Conservation (phyloP, 2,329 filamentous ascomycete genomes). For the Cladophialophora chaetospira region DNA sequence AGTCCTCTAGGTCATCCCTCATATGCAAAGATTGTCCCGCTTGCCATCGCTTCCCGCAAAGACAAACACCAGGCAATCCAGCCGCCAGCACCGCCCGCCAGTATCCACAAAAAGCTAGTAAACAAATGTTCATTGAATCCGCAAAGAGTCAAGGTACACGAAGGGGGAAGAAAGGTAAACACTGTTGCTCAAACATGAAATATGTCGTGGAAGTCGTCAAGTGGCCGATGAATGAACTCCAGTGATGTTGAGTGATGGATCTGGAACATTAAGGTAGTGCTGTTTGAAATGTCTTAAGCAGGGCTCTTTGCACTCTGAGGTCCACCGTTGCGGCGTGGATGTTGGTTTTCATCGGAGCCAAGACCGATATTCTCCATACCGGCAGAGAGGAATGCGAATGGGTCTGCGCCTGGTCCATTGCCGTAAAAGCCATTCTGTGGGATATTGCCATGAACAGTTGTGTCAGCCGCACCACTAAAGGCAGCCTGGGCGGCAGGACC, state of each 20-base stretch:
- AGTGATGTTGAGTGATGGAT: conserved; percentile 16
- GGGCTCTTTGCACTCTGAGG: conserved; percentile 49
- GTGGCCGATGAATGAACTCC: conserved; percentile 21
- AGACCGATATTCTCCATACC: conserved; percentile 63
- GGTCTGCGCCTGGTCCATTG: conserved; percentile 57
- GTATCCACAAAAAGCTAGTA: conserved; percentile 30
- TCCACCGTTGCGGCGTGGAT: conserved; percentile 46
- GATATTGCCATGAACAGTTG: conserved; percentile 69
- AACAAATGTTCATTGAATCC: conserved; percentile 30
- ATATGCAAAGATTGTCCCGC: conserved; percentile 32
- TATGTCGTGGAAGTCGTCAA: conserved; percentile 30
- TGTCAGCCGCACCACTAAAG: conserved; percentile 85
- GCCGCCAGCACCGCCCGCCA: conserved; percentile 31
- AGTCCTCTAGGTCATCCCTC: conserved; percentile 30
- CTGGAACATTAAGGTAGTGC: conserved; percentile 1
- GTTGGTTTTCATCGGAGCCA: conserved; percentile 45
- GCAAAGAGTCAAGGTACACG: conserved; percentile 25
- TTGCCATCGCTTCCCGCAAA: conserved; percentile 14
- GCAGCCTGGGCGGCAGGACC: conserved; percentile 91
- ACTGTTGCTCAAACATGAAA: conserved; percentile 30
- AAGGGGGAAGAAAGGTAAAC: conserved; percentile 24
- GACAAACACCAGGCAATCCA: conserved; percentile 22
- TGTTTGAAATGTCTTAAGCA: conserved; percentile 20
- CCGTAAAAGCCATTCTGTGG: conserved; percentile 73
- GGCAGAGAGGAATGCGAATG: conserved; percentile 65